Conservation (phyloP, 768 basidiomycete genomes). For the Harrya chromipes region DNA sequence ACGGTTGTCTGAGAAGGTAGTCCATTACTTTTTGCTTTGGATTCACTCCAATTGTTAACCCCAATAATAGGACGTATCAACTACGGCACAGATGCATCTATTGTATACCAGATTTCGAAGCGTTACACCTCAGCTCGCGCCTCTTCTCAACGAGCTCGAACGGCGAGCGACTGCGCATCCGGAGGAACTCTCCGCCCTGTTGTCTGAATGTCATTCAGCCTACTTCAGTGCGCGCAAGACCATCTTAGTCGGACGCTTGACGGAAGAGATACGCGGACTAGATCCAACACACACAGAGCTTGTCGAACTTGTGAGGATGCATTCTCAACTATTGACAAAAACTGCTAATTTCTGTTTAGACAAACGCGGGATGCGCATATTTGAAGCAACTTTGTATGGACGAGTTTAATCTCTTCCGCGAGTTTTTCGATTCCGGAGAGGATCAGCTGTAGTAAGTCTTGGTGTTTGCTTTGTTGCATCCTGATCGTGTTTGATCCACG, state of each 20-base stretch:
- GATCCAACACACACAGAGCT: conserved; percentile 79
- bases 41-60: background rate
- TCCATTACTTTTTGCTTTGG: background rate
- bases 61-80: conserved; percentile 61
- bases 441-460: conserved; percentile 60
- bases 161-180: conserved; percentile 71
- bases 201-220: conserved; percentile 83
- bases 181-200: conserved; percentile 76
- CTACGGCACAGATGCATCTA: conserved; percentile 77
- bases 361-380: conserved; percentile 88
- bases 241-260: conserved; percentile 69
- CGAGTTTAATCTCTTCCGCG: conserved; percentile 82
- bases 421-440: conserved; percentile 87
- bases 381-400: conserved; percentile 88
- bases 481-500: conserved; percentile 6
- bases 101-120: conserved; percentile 86
- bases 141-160: conserved; percentile 84
- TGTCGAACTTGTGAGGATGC: conserved; percentile 74
- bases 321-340: background rate
- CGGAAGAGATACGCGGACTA: conserved; percentile 78
- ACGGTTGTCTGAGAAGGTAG: conserved; percentile 72
- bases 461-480: background rate
- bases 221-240: conserved; percentile 75
- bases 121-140: conserved; percentile 66
- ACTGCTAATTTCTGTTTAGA: conserved; percentile 43